Base-by-base conservation (phyloP, 129 eudicot species). In the Ambrosia trifida region DNA sequence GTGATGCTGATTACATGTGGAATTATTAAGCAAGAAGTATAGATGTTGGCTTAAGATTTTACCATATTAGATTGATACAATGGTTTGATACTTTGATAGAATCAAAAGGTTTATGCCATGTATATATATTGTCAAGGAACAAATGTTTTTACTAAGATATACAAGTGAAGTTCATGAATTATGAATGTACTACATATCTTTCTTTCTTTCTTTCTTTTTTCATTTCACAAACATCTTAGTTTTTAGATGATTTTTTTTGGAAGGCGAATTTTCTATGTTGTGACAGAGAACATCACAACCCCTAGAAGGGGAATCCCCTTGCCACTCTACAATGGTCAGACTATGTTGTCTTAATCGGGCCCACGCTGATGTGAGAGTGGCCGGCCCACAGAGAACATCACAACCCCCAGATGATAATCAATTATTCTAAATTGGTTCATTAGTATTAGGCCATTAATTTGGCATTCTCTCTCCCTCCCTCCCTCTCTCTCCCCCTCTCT, bases 1-100 rank as follows among this genome's bases (percentile, higher is more conserved):
- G 76, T 51, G 95, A 82, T 66, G 70, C 80, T 73, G 88, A 81
- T 84, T 68, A 79, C 70, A 51, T 91, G 40, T 91, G 98, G 98
- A 74, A 85, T 72, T 86, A 76, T 75, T 86, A 81, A 88, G 51
- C 14, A 59, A 69, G 51, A 68, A 66, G 19, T 46, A 14, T 38
- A 76, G 50, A 40, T 51, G 58, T 40, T 65, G 35, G 64, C 59
- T 58, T 14, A 5, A 59, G 45, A 56, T 44, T 59, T 44, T 59
- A 66, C 58, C 47, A 54, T 75, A 38, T 14, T 43, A 67, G 59
- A 45, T 66, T 66, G 72, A 70, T 70, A 49, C 38, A 62, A 70
- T 11, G 81, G 62, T 77, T 77, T 60, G 56, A 69, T 61, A 60
- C 61, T 77, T 77, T 60, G 56, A 69, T 61, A 60, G 70, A 32